These are phyloP conservation scores for Podospora didyma DNA, from an alignment of 495 filamentous ascomycete genomes.

Conservation along the genomic window DNA sequence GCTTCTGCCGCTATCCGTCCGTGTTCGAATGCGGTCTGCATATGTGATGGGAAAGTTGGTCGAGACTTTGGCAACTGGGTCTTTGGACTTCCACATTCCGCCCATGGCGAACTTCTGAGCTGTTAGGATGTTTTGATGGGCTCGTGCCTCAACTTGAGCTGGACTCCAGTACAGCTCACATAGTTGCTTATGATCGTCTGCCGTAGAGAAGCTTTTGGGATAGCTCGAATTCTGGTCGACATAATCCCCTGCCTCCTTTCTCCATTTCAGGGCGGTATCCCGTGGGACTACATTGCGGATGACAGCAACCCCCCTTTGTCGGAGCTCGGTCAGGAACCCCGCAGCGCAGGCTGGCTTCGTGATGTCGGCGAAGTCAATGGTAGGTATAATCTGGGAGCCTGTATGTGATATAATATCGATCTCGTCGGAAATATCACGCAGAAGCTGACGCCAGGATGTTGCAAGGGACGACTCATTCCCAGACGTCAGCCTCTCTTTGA, in stretches of 20 bases:
- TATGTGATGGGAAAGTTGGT: constrained; percentile 63
- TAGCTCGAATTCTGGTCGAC: constrained; percentile 47
- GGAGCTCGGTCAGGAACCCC: constrained; percentile 42
- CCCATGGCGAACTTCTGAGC: constrained; percentile 73
- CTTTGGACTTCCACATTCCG: constrained; percentile 63
- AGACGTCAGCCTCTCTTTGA: constrained; percentile 61
- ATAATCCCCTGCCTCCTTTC: constrained; percentile 51
- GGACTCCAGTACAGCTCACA: constrained; percentile 85
- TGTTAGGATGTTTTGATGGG: constrained; percentile 66
- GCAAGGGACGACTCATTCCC: constrained; percentile 47
- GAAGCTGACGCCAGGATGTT: constrained; percentile 64
- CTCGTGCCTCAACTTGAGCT: constrained; percentile 66
- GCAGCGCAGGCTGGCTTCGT: constrained; percentile 41
- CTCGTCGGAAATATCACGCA: constrained; percentile 52
- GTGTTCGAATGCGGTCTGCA: constrained; percentile 73
- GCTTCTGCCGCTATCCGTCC: constrained; percentile 14
- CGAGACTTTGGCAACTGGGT: constrained; percentile 58
- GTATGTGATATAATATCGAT: constrained; percentile 41
- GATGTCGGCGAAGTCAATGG: constrained; percentile 57
- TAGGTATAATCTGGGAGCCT: constrained; percentile 50
- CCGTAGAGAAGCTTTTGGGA: constrained; percentile 29
- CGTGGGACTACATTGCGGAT: constrained; percentile 57
- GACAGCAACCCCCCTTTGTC: constrained; percentile 57
- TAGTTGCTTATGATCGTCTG: constrained; percentile 57
- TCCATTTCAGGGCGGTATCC: constrained; percentile 49